Conservation (phyloP, 106 monocot species). For the Agapanthus africanus region DNA sequence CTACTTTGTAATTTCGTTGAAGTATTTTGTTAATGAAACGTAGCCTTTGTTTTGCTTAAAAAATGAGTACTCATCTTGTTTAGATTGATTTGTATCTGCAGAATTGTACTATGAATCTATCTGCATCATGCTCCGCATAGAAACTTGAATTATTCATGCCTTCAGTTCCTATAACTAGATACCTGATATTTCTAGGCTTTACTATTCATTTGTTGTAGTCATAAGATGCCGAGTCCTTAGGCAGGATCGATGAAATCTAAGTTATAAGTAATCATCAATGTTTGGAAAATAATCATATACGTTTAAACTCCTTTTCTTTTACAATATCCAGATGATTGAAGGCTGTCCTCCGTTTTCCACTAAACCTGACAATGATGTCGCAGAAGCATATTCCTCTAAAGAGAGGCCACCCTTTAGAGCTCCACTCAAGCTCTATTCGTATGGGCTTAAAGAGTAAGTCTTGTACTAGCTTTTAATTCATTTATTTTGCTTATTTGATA, state of each 20-base stretch:
- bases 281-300: background rate
- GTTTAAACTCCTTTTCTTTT: slow-evolving; percentile 5
- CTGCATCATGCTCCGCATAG: background rate
- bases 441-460: slow-evolving; percentile 84
- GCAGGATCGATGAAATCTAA: no score
- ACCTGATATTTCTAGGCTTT: background rate
- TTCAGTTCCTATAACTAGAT: background rate
- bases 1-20: no score
- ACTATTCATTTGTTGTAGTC: background rate
- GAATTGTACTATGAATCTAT: background rate
- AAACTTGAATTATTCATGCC: background rate
- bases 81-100: background rate
- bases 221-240: background rate
- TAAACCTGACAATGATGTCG: slow-evolving; percentile 51
- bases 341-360: slow-evolving; percentile 66
- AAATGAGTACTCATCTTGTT: background rate
- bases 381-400: slow-evolving; percentile 64
- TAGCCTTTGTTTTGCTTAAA: no score
- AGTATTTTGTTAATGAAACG: no score
- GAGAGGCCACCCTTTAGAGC: slow-evolving; percentile 87
- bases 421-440: slow-evolving; percentile 49
- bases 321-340: slow-evolving; percentile 84
- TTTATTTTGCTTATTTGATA: background rate
- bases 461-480: background rate
- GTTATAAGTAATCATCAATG: no score